A percentile compares a stretch with the other conserved stretches of the same genome.
These are phyloP conservation scores for Plasmodium fragile DNA, from an alignment of 169 alveolate species.

Conservation along the genomic window DNA sequence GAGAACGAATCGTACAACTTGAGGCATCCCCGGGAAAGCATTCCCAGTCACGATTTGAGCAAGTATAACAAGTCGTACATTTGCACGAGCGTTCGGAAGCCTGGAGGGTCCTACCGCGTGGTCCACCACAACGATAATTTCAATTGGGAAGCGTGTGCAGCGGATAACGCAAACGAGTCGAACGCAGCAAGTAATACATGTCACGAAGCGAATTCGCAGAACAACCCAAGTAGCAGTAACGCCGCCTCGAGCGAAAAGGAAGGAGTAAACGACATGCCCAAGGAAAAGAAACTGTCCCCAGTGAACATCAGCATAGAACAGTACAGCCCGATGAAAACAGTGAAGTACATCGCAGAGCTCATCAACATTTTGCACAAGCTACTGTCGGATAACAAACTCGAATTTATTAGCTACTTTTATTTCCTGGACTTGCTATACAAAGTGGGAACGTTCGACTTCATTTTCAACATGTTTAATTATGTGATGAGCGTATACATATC, in stretches of 20 bases:
- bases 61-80: constrained; percentile 18
- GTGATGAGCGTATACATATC: constrained; percentile 76
- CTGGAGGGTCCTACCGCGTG: neutral
- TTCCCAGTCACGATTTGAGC: neutral
- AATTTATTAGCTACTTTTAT: constrained; percentile 66
- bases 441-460: constrained; percentile 77
- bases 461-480: constrained; percentile 75
- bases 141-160: neutral
- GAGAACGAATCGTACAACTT: neutral
- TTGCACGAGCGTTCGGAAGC: neutral
- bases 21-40: neutral
- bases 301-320: constrained; percentile 27
- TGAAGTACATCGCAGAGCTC: constrained; percentile 66
- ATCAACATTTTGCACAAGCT: constrained; percentile 61
- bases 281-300: constrained; percentile 9
- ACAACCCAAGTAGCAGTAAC: neutral
- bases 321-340: constrained; percentile 71
- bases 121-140: neutral
- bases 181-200: neutral
- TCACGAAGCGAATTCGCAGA: neutral
- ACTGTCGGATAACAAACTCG: constrained; percentile 60
- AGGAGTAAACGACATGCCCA: neutral
- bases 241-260: neutral
- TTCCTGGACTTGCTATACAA: constrained; percentile 63
- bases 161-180: neutral